Conservation (phyloP, 495 filamentous ascomycete genomes). For the Hypoxylon perforatum region DNA sequence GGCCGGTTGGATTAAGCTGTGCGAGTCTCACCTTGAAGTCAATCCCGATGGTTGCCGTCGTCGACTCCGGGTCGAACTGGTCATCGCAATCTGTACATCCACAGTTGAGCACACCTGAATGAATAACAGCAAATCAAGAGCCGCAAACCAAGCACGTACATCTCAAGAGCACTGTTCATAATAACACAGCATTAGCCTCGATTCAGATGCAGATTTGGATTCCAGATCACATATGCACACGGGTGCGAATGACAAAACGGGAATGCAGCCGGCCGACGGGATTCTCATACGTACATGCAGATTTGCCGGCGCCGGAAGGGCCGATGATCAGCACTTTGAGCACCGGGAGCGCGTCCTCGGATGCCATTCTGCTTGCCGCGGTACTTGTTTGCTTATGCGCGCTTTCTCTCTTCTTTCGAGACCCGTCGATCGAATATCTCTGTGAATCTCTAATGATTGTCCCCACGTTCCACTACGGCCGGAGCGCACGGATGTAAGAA, state of each 20-base stretch:
- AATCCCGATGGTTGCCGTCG: conserved; percentile 69
- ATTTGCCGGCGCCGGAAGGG: conserved; percentile 65
- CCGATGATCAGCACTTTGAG: conserved; percentile 66
- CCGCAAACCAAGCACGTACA: conserved; percentile 45
- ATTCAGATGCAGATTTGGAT: too few species aligned
- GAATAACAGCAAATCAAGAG: background rate
- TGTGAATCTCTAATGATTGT: background rate
- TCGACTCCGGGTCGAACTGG: conserved; percentile 67
- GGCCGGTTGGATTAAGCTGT: background rate
- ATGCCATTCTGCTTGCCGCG: conserved; percentile 45
- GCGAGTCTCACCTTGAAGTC: conserved; percentile 68
- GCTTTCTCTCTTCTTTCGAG: background rate
- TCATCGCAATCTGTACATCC: conserved; percentile 63
- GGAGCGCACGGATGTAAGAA: background rate
- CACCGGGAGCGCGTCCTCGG: conserved; percentile 60
- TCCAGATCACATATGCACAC: background rate
- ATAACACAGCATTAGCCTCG: conserved; percentile 26
- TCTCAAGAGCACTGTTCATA: conserved; percentile 45
- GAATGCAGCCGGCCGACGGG: conserved; percentile 6
- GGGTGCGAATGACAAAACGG: background rate
- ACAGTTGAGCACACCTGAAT: conserved; percentile 2
- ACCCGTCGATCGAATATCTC: conserved; percentile 3
- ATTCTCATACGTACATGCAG: conserved; percentile 56
- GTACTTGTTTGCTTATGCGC: background rate
- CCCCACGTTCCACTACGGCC: background rate